Evolutionary conservation across 169 alveolate genomes (phyloP).

Genomic region (Eimeria necatrix): DNA sequence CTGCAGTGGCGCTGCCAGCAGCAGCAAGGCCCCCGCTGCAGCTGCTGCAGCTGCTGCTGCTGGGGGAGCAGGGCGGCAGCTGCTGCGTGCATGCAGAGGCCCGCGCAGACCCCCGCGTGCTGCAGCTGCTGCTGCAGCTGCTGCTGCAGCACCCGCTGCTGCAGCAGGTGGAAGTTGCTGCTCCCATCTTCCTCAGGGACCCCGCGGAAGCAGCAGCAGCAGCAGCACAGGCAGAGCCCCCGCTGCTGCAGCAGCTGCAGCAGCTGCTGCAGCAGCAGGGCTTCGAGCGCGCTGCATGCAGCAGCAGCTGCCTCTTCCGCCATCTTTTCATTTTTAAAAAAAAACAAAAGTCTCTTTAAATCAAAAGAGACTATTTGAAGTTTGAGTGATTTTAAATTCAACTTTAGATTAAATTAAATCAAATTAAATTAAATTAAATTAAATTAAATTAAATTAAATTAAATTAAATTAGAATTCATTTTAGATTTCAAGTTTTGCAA

Average conservation of each 20-base stretch:
- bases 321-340: not conserved
- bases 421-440: no score
- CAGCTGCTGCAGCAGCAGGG: not conserved
- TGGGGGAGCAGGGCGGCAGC: not conserved
- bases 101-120: not conserved
- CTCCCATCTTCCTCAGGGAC: not conserved
- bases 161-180: not conserved
- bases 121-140: not conserved
- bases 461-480: no score
- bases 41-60: not conserved
- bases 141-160: not conserved
- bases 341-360: no score
- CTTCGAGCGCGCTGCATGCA: not conserved
- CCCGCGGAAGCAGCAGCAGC: not conserved
- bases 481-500: no score
- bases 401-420: no score
- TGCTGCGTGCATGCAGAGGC: not conserved
- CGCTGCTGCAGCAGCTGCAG: not conserved
- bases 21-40: not conserved
- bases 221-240: not conserved
- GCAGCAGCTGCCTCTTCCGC: not conserved
- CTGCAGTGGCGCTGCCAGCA: not conserved
- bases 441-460: no score
- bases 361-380: no score
- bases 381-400: no score